These are phyloP conservation scores for Middelhovenomyces tepae DNA, from an alignment of 805 yeast species.

Conservation along the genomic window DNA sequence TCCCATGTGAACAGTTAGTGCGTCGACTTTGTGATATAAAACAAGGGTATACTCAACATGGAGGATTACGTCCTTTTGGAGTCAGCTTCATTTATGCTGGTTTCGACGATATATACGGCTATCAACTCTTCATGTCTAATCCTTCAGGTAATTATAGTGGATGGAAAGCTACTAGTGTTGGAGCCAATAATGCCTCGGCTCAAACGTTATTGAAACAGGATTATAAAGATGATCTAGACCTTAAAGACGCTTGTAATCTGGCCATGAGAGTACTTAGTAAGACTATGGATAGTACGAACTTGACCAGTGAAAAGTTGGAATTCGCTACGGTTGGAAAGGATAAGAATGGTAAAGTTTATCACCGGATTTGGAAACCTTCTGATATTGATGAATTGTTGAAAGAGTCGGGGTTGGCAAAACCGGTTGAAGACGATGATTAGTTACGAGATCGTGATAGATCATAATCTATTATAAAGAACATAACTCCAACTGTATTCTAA, in stretches of 20 bases:
- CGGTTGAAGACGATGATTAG: conserved; percentile 47
- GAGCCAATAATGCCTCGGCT: conserved; percentile 93
- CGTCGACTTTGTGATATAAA: conserved; percentile 84
- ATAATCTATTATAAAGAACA: too few species aligned
- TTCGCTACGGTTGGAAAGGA: conserved; percentile 66
- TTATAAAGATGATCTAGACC: conserved; percentile 68
- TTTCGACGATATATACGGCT: conserved; percentile 78
- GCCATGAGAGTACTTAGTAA: conserved; percentile 88
- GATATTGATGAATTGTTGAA: conserved; percentile 70
- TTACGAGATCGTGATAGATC: too few species aligned
- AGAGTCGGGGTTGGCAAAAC: conserved; percentile 59
- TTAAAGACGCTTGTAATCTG: conserved; percentile 66
- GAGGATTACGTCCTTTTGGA: conserved; percentile 97
- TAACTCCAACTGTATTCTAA: too few species aligned
- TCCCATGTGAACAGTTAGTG: conserved; percentile 88
- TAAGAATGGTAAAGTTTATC: conserved; percentile 44
- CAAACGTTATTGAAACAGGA: conserved; percentile 94
- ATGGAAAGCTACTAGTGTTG: conserved; percentile 96
- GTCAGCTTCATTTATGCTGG: conserved; percentile 96
- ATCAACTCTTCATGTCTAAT: conserved; percentile 88
- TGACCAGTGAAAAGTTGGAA: conserved; percentile 85
- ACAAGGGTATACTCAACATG: conserved; percentile 98
- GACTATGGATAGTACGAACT: conserved; percentile 82
- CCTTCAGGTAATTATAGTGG: conserved; percentile 98
- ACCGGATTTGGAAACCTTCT: conserved; percentile 69